Evolutionary conservation across 129 eudicot species (phyloP).

Genomic region (Escallonia herrerae): DNA sequence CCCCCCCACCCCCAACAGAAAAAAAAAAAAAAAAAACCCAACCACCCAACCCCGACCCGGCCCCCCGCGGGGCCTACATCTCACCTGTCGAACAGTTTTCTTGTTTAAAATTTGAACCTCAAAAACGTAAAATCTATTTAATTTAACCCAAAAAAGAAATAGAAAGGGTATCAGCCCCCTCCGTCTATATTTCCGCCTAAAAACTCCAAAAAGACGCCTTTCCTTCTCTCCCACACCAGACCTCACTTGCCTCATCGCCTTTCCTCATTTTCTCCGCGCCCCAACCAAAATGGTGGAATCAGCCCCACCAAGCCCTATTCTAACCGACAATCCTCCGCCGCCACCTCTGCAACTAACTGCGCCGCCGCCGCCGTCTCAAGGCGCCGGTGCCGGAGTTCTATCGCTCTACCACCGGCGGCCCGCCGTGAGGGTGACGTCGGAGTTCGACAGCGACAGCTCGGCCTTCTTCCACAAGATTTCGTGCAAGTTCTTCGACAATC

Average conservation of each 20-base stretch:
- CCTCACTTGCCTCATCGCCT: not conserved
- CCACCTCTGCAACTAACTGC: not conserved
- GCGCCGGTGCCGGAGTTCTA: not conserved
- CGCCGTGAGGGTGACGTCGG: constrained; percentile 54
- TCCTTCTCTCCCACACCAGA: not conserved
- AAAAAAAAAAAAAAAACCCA: no score
- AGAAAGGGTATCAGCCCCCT: no score
- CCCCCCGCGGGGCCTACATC: no score
- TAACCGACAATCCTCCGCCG: not conserved
- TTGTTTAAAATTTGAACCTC: no score
- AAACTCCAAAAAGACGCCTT: not conserved
- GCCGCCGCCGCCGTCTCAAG: not conserved
- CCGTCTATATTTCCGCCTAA: constrained; percentile 6
- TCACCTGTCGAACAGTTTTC: no score
- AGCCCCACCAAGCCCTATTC: not conserved
- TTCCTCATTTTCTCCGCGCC: not conserved
- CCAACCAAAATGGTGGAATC: constrained; percentile 4
- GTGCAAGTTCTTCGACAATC: constrained; percentile 57
- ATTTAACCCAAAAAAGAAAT: no score
- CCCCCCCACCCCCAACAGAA: no score
- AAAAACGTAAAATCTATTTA: no score
- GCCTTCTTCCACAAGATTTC: constrained; percentile 64
- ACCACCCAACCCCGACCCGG: no score
- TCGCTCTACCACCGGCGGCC: constrained; percentile 21
- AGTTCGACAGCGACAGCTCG: constrained; percentile 75